phyloP scores from a whole-genome alignment of 352 stramenopile species.

The Globisporangium acanthophoron region DNA sequence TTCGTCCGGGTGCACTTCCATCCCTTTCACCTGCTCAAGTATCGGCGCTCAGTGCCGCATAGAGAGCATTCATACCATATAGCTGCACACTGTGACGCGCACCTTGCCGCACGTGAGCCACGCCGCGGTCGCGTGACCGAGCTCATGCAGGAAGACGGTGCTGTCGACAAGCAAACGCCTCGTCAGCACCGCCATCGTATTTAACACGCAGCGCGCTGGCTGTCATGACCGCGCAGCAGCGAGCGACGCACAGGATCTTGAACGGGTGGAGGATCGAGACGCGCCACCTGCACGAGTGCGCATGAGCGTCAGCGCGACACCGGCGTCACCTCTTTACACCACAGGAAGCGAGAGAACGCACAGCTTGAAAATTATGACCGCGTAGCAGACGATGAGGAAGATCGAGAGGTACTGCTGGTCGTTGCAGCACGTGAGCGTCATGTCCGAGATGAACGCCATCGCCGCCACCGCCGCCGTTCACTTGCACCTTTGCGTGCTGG shows the following conservation, averaged over 20 bases:
- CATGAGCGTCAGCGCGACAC: too few relatives aligned
- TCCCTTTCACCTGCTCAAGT: conserved; percentile 58
- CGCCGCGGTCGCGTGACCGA: conserved; percentile 75
- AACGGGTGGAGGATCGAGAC: conserved; percentile 83
- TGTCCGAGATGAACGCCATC: conserved; percentile 28
- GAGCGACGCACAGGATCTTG: conserved; percentile 75
- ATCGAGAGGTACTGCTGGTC: conserved; percentile 83
- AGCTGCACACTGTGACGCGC: conserved; percentile 1
- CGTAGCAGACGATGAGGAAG: conserved; percentile 86
- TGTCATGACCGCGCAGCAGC: background rate
- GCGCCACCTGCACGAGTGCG: conserved; percentile 58
- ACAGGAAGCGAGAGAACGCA: conserved; percentile 10
- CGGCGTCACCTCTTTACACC: background rate
- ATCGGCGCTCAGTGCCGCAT: background rate
- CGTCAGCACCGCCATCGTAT: background rate
- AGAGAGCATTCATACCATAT: background rate
- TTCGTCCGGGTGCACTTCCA: conserved; percentile 88
- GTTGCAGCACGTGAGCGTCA: conserved; percentile 82
- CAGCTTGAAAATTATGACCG: conserved; percentile 85
- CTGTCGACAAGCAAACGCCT: conserved; percentile 17
- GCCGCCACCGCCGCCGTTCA: background rate
- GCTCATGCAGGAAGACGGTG: conserved; percentile 85
- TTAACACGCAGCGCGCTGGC: background rate
- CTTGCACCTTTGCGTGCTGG: background rate
- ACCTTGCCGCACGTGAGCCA: conserved; percentile 85